Evolutionary conservation across 1,139 yeast species (phyloP).

Genomic region (Magnusiomyces ingens): DNA sequence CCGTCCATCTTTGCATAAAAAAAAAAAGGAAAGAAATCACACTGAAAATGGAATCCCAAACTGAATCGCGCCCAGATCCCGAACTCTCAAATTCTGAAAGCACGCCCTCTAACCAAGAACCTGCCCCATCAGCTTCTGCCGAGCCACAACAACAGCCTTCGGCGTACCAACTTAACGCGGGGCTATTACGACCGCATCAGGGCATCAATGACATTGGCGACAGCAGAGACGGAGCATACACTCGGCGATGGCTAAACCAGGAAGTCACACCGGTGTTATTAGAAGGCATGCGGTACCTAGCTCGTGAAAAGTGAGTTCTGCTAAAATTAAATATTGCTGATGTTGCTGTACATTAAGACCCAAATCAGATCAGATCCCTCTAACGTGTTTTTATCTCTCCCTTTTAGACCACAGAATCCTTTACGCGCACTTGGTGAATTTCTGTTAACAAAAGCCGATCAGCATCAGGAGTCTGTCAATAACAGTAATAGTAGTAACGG

Average conservation of each 20-base stretch:
- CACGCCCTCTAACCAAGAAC: too few relatives aligned
- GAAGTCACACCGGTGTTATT: constrained; percentile 61
- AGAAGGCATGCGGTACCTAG: constrained; percentile 57
- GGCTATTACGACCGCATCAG: not conserved
- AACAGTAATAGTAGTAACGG: too few relatives aligned
- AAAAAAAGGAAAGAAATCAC: too few relatives aligned
- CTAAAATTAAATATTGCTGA: not conserved
- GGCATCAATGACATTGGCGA: not conserved
- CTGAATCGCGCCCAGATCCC: too few relatives aligned
- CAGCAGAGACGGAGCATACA: constrained; percentile 53
- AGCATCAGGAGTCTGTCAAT: too few relatives aligned
- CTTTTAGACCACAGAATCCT: too few relatives aligned
- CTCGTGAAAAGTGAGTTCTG: constrained; percentile 37
- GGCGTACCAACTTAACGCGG: constrained; percentile 2
- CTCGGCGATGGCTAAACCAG: constrained; percentile 70
- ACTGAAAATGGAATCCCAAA: too few relatives aligned
- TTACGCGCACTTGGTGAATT: too few relatives aligned
- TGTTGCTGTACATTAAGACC: not conserved
- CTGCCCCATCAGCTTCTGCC: too few relatives aligned
- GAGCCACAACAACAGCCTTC: not conserved
- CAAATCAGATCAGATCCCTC: not conserved
- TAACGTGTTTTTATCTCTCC: not conserved
- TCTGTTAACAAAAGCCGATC: too few relatives aligned
- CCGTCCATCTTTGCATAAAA: too few relatives aligned
- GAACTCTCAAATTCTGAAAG: not conserved